Evolutionary conservation across 164 flowering plant genomes (phyloP).

Genomic region (Saururus chinensis): DNA sequence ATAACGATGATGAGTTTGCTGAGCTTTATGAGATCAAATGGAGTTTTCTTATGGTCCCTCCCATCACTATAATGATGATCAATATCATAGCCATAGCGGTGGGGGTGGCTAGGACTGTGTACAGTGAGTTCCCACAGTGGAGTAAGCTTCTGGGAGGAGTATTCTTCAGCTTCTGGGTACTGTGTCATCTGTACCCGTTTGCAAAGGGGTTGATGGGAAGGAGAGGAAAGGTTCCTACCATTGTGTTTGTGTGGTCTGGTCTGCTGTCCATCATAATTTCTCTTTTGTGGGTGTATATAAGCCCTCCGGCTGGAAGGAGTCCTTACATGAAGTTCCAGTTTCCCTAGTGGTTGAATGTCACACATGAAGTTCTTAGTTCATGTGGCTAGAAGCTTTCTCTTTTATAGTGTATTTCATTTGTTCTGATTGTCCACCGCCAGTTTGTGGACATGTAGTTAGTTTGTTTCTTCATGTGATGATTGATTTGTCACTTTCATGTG

Average conservation of each 20-base stretch:
- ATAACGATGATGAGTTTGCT: conserved; percentile 76
- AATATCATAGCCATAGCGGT: conserved; percentile 71
- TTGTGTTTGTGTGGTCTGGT: conserved; percentile 88
- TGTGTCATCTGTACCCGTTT: conserved; percentile 81
- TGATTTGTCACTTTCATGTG: no score
- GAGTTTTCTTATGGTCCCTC: conserved; percentile 79
- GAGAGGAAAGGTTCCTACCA: conserved; percentile 76
- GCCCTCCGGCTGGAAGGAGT: conserved; percentile 38
- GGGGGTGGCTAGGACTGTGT: conserved; percentile 64
- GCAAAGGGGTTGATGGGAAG: conserved; percentile 91
- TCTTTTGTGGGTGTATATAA: conserved; percentile 63
- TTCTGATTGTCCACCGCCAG: no score
- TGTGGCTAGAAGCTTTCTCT: no score
- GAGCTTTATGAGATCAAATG: conserved; percentile 72
- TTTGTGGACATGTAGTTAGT: no score
- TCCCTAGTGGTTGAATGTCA: background rate
- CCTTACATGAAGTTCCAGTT: conserved; percentile 10
- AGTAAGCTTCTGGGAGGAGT: conserved; percentile 88
- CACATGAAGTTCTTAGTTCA: no score
- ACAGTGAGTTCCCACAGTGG: conserved; percentile 83
- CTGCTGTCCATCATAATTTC: conserved; percentile 68
- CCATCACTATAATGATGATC: conserved; percentile 73
- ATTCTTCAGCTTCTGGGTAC: conserved; percentile 93
- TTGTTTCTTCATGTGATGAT: no score
- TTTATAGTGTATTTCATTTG: no score